A percentile compares a stretch with the other conserved stretches of the same genome.
phyloP scores from a whole-genome alignment of 176 grass and related monocot genomes.

The Chrysopogon serrulatus region DNA sequence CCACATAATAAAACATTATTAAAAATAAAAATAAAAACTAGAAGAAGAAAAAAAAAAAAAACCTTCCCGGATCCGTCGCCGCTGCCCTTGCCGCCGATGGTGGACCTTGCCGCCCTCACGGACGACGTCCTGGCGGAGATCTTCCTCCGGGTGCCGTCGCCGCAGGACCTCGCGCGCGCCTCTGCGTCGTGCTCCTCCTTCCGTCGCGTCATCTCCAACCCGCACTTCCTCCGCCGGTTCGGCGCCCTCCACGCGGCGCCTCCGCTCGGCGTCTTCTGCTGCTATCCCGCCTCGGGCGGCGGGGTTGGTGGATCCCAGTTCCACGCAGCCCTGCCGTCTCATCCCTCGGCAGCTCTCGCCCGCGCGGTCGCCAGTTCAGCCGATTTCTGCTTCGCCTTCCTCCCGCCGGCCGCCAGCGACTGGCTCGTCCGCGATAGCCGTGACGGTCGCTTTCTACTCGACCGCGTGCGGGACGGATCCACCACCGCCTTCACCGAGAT shows the following conservation, averaged over 20 bases:
- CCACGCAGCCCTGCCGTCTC: neutral
- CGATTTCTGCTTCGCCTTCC: slow-evolving; percentile 38
- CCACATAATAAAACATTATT: no score
- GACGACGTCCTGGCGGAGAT: slow-evolving; percentile 29
- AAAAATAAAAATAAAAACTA: no score
- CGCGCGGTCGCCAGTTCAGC: neutral
- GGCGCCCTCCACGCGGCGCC: neutral
- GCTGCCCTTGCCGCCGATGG: neutral
- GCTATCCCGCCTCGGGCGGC: neutral
- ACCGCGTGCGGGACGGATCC: neutral
- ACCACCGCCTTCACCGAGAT: slow-evolving; percentile 31
- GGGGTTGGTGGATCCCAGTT: neutral
- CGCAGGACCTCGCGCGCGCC: slow-evolving; percentile 4
- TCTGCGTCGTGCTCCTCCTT: slow-evolving; percentile 13
- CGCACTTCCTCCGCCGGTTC: slow-evolving; percentile 19
- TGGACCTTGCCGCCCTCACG: neutral
- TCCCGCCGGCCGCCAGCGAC: neutral
- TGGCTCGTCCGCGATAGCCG: slow-evolving; percentile 44
- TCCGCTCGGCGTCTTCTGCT: slow-evolving; percentile 13
- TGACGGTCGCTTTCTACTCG: slow-evolving; percentile 29
- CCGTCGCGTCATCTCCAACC: slow-evolving; percentile 17
- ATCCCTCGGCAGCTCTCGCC: neutral
- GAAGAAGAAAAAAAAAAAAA: no score
- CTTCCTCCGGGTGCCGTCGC: neutral
- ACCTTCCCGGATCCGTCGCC: neutral